Percentiles rank a stretch among this genome's conserved stretches.
Evolutionary conservation across 2,329 filamentous ascomycete species (phyloP).

Genomic region (Chrysosporium queenslandicum): DNA sequence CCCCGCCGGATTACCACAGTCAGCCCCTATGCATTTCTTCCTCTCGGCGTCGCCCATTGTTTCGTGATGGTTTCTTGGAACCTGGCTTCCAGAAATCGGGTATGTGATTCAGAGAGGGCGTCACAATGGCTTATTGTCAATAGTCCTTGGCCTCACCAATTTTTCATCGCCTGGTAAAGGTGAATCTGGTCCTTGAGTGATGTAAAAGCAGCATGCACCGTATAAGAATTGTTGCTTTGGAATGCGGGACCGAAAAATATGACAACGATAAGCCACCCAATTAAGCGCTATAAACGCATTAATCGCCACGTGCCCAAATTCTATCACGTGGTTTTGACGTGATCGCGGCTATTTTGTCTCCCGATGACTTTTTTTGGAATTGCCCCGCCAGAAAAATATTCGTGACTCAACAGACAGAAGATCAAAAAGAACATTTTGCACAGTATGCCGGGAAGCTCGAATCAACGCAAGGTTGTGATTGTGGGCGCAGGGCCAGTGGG

Average conservation of each 20-base stretch:
- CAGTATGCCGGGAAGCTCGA: slow-evolving; percentile 15
- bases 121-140: too few relatives aligned
- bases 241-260: background rate
- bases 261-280: too few relatives aligned
- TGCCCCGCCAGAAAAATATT: background rate
- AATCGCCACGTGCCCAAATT: background rate
- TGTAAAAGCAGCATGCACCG: too few relatives aligned
- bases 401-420: background rate
- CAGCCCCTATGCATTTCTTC: slow-evolving; percentile 58
- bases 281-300: background rate
- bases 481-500: slow-evolving; percentile 92
- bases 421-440: background rate
- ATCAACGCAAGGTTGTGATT: slow-evolving; percentile 62
- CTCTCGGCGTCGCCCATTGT: slow-evolving; percentile 3
- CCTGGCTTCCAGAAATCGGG: background rate
- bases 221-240: background rate
- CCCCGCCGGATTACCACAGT: slow-evolving; percentile 80
- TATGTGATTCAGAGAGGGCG: too few relatives aligned
- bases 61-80: background rate
- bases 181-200: too few relatives aligned
- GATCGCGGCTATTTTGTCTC: background rate
- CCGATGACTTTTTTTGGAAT: background rate
- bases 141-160: too few relatives aligned
- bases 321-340: background rate
- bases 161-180: too few relatives aligned